Conservation (phyloP, 345 rosid species). For the Euphorbia pulcherrima region DNA sequence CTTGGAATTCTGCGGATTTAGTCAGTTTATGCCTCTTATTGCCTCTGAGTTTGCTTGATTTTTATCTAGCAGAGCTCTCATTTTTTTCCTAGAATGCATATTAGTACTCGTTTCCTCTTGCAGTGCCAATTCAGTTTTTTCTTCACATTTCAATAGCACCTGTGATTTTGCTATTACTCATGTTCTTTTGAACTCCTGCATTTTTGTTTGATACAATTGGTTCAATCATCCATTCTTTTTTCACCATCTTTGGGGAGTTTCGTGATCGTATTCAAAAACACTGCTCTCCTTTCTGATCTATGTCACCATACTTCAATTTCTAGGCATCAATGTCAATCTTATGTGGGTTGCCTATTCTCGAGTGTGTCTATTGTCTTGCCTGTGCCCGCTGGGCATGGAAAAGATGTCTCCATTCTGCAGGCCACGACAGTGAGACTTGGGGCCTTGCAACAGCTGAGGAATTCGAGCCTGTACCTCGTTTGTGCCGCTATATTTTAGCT, state of each 20-base stretch:
- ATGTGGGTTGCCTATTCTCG: constrained; percentile 84
- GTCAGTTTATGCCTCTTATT: constrained; percentile 7
- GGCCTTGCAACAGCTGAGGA: constrained; percentile 75
- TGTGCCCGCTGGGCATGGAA: constrained; percentile 98
- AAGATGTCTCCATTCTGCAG: constrained; percentile 84
- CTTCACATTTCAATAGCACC: neutral
- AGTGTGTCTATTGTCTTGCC: constrained; percentile 91
- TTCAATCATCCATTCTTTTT: neutral
- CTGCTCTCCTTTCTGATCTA: constrained; percentile 5
- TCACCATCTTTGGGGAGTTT: neutral
- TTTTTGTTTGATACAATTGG: neutral
- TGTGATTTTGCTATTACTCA: neutral
- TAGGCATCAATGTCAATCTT: constrained; percentile 59
- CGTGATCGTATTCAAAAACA: constrained; percentile 1
- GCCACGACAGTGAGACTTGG: constrained; percentile 91
- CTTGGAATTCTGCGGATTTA: neutral
- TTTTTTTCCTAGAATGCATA: neutral
- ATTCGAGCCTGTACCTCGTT: constrained; percentile 79
- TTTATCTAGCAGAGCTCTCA: neutral
- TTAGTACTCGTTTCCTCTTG: neutral
- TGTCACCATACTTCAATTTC: constrained; percentile 5
- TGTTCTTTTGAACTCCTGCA: constrained; percentile 8
- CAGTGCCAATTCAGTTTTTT: neutral
- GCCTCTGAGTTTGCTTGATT: constrained; percentile 11
- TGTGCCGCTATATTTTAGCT: constrained; percentile 84